These are phyloP conservation scores for Tolypocladium tundrense DNA, from an alignment of 2,329 filamentous ascomycete species.

Conservation along the genomic window DNA sequence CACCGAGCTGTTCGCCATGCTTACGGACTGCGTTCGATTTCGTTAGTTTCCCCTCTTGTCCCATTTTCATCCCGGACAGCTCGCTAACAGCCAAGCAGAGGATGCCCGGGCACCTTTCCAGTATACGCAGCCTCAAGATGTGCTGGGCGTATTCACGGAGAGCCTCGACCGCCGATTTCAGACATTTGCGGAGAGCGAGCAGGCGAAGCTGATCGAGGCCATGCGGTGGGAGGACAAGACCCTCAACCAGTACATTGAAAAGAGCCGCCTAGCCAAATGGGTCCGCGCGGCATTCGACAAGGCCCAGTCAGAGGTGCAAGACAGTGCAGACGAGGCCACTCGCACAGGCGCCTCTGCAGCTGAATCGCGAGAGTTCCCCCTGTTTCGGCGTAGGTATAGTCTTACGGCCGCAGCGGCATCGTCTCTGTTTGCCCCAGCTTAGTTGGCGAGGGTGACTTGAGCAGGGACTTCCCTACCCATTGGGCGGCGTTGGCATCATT, in stretches of 20 bases:
- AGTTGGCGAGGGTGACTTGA: not conserved
- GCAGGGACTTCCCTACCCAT: not conserved
- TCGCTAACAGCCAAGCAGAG: slow-evolving; percentile 17
- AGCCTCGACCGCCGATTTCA: slow-evolving; percentile 51
- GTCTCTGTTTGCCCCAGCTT: not conserved
- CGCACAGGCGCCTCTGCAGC: slow-evolving; percentile 4
- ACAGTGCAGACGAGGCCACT: slow-evolving; percentile 20
- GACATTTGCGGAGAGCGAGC: slow-evolving; percentile 51
- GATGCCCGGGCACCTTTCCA: slow-evolving; percentile 30
- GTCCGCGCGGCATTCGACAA: slow-evolving; percentile 26
- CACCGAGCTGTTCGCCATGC: slow-evolving; percentile 60
- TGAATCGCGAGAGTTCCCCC: not conserved
- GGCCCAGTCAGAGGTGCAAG: slow-evolving; percentile 23
- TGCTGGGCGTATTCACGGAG: slow-evolving; percentile 50
- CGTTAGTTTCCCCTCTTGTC: slow-evolving; percentile 37
- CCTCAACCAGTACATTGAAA: slow-evolving; percentile 55
- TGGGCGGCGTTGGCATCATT: not conserved
- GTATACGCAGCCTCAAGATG: slow-evolving; percentile 40
- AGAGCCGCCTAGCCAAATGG: slow-evolving; percentile 63
- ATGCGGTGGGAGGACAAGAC: slow-evolving; percentile 62
- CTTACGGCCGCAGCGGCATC: not conserved
- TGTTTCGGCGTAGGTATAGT: not conserved
- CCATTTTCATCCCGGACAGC: not conserved
- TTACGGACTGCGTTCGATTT: slow-evolving; percentile 52
- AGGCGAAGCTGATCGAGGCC: slow-evolving; percentile 58